A percentile compares a stretch with the other conserved stretches of the same genome.
These are phyloP conservation scores for Mycosarcoma mackinlayi DNA, from an alignment of 1,284 basidiomycete genomes.

Conservation along the genomic window DNA sequence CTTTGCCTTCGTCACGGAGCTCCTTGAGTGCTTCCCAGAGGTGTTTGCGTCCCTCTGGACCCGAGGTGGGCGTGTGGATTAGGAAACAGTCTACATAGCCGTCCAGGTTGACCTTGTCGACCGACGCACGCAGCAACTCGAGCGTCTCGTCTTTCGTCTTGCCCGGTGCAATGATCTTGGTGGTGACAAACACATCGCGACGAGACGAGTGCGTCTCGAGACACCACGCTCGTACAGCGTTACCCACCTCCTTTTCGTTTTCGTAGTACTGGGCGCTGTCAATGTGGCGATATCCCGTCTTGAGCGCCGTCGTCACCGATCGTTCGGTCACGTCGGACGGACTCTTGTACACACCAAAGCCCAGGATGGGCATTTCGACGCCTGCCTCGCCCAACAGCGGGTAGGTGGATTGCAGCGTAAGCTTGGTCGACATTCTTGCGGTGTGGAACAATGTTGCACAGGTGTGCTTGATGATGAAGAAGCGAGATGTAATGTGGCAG, in stretches of 20 bases:
- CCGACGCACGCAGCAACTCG: slow-evolving; percentile 30
- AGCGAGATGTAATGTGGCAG: background rate
- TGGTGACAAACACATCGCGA: slow-evolving; percentile 43
- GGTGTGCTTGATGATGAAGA: background rate
- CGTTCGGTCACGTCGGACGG: slow-evolving; percentile 26
- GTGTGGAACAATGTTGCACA: background rate
- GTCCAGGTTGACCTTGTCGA: slow-evolving; percentile 34
- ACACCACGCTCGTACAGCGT: slow-evolving; percentile 44
- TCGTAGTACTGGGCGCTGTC: slow-evolving; percentile 49
- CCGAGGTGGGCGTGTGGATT: slow-evolving; percentile 48
- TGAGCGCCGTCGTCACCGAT: slow-evolving; percentile 43
- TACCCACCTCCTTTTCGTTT: slow-evolving; percentile 42
- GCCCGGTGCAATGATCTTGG: slow-evolving; percentile 38
- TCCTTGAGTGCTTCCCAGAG: slow-evolving; percentile 46
- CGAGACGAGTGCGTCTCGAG: slow-evolving; percentile 32
- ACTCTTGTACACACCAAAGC: slow-evolving; percentile 49
- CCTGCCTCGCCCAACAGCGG: slow-evolving; percentile 25
- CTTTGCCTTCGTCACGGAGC: slow-evolving; percentile 41
- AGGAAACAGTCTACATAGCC: slow-evolving; percentile 52
- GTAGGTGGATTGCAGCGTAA: slow-evolving; percentile 34
- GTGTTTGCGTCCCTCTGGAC: slow-evolving; percentile 36
- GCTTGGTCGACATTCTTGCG: slow-evolving; percentile 21
- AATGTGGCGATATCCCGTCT: slow-evolving; percentile 44
- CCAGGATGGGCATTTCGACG: slow-evolving; percentile 40
- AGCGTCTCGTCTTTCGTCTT: slow-evolving; percentile 35